Percentiles rank a stretch among this genome's conserved stretches.
These are phyloP conservation scores for Sugiyamaella neomexicana DNA, from an alignment of 1,139 yeast species.

Conservation along the genomic window DNA sequence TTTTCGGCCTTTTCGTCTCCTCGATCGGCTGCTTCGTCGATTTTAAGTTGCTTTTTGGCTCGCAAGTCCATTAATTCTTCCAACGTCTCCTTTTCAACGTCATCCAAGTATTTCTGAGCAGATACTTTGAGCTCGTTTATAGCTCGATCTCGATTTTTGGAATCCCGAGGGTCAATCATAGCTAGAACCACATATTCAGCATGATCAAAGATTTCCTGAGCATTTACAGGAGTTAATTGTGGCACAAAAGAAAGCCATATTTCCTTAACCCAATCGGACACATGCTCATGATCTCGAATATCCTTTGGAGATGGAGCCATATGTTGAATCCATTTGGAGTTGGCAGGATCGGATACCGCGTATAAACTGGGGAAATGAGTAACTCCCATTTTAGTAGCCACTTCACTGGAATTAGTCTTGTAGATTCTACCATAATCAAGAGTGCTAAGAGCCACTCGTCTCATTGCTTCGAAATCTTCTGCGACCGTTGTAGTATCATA, in stretches of 20 bases:
- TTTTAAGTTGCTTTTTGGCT: constrained; percentile 38
- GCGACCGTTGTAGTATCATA: constrained; percentile 42
- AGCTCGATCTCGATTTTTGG: constrained; percentile 31
- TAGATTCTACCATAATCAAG: constrained; percentile 40
- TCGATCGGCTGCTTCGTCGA: constrained; percentile 40
- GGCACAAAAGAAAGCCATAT: constrained; percentile 42
- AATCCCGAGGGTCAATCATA: constrained; percentile 39
- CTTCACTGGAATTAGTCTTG: constrained; percentile 36
- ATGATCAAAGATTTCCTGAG: constrained; percentile 36
- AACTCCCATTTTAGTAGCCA: constrained; percentile 36
- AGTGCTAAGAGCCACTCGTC: constrained; percentile 37
- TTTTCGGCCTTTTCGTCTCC: constrained; percentile 39
- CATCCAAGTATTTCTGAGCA: constrained; percentile 35
- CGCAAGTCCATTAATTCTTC: constrained; percentile 36
- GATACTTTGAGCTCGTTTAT: constrained; percentile 37
- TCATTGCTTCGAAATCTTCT: constrained; percentile 45
- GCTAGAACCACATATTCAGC: constrained; percentile 39
- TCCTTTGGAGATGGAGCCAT: constrained; percentile 39
- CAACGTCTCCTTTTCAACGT: constrained; percentile 31
- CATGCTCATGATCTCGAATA: constrained; percentile 36
- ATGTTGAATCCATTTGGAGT: constrained; percentile 31
- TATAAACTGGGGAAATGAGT: constrained; percentile 38
- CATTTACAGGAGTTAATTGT: constrained; percentile 41
- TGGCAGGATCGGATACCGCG: constrained; percentile 37
- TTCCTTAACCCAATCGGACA: constrained; percentile 39